Evolutionary conservation across 257 asterid genomes (phyloP).

Genomic region (Penstemon newberryi): DNA sequence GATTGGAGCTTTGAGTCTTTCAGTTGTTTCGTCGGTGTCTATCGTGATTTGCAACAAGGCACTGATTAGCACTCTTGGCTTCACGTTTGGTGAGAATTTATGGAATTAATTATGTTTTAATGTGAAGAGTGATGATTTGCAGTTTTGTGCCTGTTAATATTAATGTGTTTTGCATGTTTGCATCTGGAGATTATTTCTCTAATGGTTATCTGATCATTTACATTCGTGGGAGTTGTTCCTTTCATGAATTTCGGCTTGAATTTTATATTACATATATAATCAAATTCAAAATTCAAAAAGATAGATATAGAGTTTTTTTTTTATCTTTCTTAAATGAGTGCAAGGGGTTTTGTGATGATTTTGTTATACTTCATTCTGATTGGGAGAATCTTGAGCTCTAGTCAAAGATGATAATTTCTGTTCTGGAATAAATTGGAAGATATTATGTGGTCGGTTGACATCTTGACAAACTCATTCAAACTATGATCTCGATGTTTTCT

Average conservation of each 20-base stretch:
- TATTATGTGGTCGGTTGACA: constrained; percentile 4
- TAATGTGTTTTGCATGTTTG: no score
- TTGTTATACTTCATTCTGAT: constrained; percentile 10
- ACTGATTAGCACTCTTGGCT: constrained; percentile 52
- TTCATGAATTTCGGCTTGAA: constrained; percentile 4
- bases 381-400: constrained; percentile 10
- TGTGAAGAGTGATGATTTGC: constrained; percentile 1
- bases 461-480: background rate
- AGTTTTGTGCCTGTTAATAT: background rate
- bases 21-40: constrained; percentile 58
- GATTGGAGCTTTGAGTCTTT: constrained; percentile 50
- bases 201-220: no score
- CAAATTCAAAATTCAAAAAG: no score
- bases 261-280: background rate
- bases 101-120: constrained; percentile 4
- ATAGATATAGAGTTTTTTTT: no score
- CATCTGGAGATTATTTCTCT: no score
- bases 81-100: constrained; percentile 46
- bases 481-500: background rate
- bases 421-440: constrained; percentile 19
- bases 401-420: constrained; percentile 1
- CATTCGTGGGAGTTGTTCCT: background rate
- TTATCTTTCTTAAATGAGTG: constrained; percentile 5
- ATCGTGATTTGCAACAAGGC: constrained; percentile 60
- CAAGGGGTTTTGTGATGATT: background rate